Percentiles rank a stretch among this genome's conserved stretches.
phyloP scores from a whole-genome alignment of 805 yeast genomes.

The Yarrowia sp. region DNA sequence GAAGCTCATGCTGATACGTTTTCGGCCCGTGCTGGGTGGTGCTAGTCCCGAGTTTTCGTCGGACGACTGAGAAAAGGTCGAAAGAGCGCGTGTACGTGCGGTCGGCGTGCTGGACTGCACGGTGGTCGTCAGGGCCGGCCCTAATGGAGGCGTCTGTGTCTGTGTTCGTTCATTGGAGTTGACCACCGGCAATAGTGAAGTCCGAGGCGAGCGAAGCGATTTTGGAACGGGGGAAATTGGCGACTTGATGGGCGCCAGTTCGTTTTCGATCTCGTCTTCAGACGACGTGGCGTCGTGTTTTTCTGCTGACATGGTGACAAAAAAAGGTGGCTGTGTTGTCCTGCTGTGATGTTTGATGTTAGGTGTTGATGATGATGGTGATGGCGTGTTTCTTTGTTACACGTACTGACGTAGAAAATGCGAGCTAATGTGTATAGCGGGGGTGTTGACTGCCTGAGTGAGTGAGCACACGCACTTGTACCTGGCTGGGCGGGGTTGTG shows the following conservation, averaged over 20 bases:
- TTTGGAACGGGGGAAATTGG: neutral
- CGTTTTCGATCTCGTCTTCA: neutral
- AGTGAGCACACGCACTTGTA: no score
- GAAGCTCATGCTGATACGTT: slow-evolving; percentile 23
- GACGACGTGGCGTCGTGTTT: slow-evolving; percentile 15
- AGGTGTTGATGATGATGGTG: neutral
- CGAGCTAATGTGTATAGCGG: neutral
- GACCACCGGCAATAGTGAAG: slow-evolving; percentile 2
- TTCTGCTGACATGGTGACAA: neutral
- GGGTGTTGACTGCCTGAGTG: neutral
- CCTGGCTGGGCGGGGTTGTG: neutral
- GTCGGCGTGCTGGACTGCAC: neutral
- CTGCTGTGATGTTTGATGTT: neutral
- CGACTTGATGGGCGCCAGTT: slow-evolving; percentile 1
- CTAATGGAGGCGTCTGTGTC: neutral
- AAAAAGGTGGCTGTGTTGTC: neutral
- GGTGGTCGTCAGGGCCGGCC: neutral
- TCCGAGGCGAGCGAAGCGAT: neutral
- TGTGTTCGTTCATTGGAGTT: neutral
- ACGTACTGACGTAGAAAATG: neutral
- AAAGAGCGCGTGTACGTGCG: neutral
- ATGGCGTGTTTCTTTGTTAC: neutral
- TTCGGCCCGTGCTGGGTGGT: slow-evolving; percentile 13
- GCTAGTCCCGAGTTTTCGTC: slow-evolving; percentile 14
- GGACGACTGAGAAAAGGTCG: slow-evolving; percentile 16